Conservation (phyloP, 805 yeast genomes). For the Barnettozyma pratensis region DNA sequence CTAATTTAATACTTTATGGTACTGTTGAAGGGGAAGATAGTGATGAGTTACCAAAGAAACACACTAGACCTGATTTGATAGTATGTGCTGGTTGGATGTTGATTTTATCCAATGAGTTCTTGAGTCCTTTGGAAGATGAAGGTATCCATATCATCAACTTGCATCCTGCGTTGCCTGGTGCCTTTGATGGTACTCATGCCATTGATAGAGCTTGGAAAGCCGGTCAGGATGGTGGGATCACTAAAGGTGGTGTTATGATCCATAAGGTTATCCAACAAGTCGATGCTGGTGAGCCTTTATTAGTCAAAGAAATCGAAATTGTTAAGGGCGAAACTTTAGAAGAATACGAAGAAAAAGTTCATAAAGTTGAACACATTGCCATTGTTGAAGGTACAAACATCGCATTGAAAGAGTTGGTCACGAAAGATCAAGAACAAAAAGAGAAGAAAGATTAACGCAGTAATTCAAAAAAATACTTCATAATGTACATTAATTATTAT, state of each 20-base stretch:
- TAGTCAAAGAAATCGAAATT: slow-evolving; percentile 74
- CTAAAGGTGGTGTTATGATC: slow-evolving; percentile 90
- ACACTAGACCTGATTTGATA: slow-evolving; percentile 68
- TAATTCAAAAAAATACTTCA: background rate
- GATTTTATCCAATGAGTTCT: slow-evolving; percentile 73
- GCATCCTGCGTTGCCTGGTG: slow-evolving; percentile 97
- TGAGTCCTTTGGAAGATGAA: slow-evolving; percentile 55
- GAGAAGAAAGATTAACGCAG: background rate
- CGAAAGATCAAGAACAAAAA: background rate
- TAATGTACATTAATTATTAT: slow-evolving; percentile 5
- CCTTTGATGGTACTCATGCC: slow-evolving; percentile 95
- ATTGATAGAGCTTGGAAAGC: slow-evolving; percentile 95
- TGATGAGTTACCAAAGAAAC: slow-evolving; percentile 19
- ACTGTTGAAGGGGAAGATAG: slow-evolving; percentile 28
- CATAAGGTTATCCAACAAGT: slow-evolving; percentile 96
- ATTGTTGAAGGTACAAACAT: slow-evolving; percentile 85
- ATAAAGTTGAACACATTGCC: slow-evolving; percentile 78
- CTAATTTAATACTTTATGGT: slow-evolving; percentile 56
- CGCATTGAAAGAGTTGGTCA: slow-evolving; percentile 37
- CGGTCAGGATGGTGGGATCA: slow-evolving; percentile 76
- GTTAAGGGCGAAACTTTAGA: slow-evolving; percentile 71
- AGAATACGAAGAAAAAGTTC: slow-evolving; percentile 77
- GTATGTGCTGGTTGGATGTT: slow-evolving; percentile 99
- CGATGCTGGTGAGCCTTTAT: slow-evolving; percentile 85
- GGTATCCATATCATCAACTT: slow-evolving; percentile 80